Base-by-base conservation (phyloP, 2,329 filamentous ascomycete genomes). In the Pyrenochaeta sp. region DNA sequence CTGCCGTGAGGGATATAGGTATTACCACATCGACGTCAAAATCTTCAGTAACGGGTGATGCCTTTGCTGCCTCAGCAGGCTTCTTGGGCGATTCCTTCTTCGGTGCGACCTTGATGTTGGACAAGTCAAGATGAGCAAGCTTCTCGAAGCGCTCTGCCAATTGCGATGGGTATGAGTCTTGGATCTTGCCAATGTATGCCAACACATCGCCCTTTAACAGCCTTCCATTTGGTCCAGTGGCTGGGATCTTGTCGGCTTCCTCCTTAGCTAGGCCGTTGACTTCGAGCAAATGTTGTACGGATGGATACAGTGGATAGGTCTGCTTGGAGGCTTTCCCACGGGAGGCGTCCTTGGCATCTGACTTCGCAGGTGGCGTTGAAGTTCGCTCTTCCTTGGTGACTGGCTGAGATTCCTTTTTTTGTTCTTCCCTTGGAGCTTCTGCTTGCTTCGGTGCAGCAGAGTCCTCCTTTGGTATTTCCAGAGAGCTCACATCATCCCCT, bases 131-230 rank as follows among this genome's bases (percentile, higher is more conserved):
- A 71, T 95, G 90, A 28, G 83, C 77, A 35, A 94, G 83, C 72
- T 90, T 87, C 48, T 83, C 79, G 66, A 96, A 86, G 38, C 84
- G 85, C 44, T 81, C 77, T 41, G 89, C 88, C 58, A 91, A 81
- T 49, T 84, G 78, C 15, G 83, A 80, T 2, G 93, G 88, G 57
- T 89, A 88, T 46, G 85, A 80, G 52, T 85, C 77, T 48, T 86
- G 78, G 63, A 96, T 90, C 58, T 81, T 78, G 51, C 94, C 94
- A 11, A 97, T 74, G 72, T 93, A 94, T 34, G 91, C 92, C 40
- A 99, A 84, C 6, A 99, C 87, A 68, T 99, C 94, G 42, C 94
- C 94, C 80, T 99, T 99, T 51, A 99, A 81, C 41, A 99, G 79
- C 49, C 94, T 86, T 44, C 92, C 91, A 62, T 86, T 86, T 20